Evolutionary conservation across 768 basidiomycete species (phyloP), one percentile per base, ranked within the genome.

Genomic region (Tricholoma furcatifolium): DNA sequence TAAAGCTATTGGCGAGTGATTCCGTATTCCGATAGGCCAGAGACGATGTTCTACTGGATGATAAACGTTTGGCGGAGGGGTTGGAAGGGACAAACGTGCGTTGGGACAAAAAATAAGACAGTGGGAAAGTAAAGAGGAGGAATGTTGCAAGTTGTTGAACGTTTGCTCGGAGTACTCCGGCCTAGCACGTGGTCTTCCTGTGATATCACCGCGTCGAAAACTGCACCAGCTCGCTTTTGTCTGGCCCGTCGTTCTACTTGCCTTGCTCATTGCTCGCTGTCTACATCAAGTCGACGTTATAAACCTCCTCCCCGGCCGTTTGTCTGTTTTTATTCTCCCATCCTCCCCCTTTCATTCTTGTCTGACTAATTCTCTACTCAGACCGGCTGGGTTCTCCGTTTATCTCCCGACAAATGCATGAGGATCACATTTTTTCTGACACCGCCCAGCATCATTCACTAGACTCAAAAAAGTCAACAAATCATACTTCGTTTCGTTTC

Each of bases 401-500:
- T 54, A 58, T 58, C 51, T 55, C 51, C 38, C 50, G 46, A 15
- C 57, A 32, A 53, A 58, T 58, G 54, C 51, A 51, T 52, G 56
- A 57, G 46, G 54, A 59, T 56, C 60, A 55, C n/a, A n/a, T n/a
- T n/a, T n/a, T n/a, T n/a, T n/a, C n/a, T 51, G 47, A n/a, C 42
- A 36, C 43, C 54, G 49, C 43, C 35, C 49, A 49, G 17, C 35
- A 42, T 21, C n/a, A 39, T 23, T 38, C 54, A 36, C 20, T 52
- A 36, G 66, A 70, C 44, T 50, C 54, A 32, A 63, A 53, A 46
- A 59, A 51, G 18, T 31, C 48, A 27, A 27, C 3, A 10, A 65
- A 55, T 54, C 61, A 68, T n/a, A 59, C 58, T 15, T 62, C 59
- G n/a, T 70, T 70, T 55, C 67, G 58, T 38, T 79, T 77, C 54